Evolutionary conservation across 805 yeast genomes (phyloP).

Genomic region (Kodamaea kakaduensis): DNA sequence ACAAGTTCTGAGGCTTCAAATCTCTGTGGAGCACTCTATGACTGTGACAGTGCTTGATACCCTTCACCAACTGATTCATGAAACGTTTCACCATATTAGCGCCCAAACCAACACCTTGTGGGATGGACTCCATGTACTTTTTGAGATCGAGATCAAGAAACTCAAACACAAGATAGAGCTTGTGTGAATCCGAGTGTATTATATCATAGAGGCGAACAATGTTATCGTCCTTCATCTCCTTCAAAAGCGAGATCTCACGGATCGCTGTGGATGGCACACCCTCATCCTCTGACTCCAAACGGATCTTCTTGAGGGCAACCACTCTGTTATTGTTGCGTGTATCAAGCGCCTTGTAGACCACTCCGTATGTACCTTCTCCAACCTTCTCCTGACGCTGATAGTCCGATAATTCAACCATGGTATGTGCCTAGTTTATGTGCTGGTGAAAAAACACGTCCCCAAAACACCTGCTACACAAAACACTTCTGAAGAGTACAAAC

Average conservation of each 20-base stretch:
- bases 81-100: constrained; percentile 87
- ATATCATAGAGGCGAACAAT: constrained; percentile 90
- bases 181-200: constrained; percentile 91
- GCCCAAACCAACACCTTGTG: constrained; percentile 86
- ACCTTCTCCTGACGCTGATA: constrained; percentile 93
- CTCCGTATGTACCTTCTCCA: constrained; percentile 98
- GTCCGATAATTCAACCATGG: constrained; percentile 90
- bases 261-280: constrained; percentile 99
- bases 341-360: constrained; percentile 93
- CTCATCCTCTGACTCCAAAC: constrained; percentile 94
- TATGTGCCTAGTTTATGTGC: no score
- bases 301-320: constrained; percentile 92
- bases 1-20: constrained; percentile 91
- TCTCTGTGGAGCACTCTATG: constrained; percentile 94
- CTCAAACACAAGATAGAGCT: constrained; percentile 89
- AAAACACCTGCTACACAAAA: not conserved
- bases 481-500: not conserved
- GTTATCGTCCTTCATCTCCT: constrained; percentile 90
- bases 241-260: constrained; percentile 88
- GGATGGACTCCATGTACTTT: constrained; percentile 94
- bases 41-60: constrained; percentile 89
- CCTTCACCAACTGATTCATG: constrained; percentile 87
- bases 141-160: constrained; percentile 91
- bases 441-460: constrained; percentile 1
- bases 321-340: constrained; percentile 85